phyloP scores from a whole-genome alignment of 2,329 filamentous ascomycete genomes.

The Epichloe typhina region DNA sequence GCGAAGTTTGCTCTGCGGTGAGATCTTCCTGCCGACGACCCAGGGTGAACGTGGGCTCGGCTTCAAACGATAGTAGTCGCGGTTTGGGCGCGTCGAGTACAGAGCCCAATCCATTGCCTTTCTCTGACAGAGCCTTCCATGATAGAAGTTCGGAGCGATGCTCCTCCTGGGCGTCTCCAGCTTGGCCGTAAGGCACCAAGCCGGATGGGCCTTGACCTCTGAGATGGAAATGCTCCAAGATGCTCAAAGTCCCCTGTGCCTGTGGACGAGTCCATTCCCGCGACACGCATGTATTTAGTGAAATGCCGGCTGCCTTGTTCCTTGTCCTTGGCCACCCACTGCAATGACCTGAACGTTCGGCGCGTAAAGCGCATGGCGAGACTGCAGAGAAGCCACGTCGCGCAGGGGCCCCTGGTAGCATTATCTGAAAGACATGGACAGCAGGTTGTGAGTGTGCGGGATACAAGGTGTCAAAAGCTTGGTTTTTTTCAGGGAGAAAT shows the following conservation, averaged over 20 bases:
- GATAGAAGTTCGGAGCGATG: constrained; percentile 20
- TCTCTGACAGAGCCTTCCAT: constrained; percentile 19
- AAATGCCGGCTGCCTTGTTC: neutral
- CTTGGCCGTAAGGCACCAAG: constrained; percentile 19
- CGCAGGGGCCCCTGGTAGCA: neutral
- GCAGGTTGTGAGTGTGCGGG: neutral
- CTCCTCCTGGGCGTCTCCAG: constrained; percentile 19
- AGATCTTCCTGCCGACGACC: constrained; percentile 62
- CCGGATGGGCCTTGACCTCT: constrained; percentile 8
- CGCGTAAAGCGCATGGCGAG: neutral
- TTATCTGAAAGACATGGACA: constrained; percentile 2
- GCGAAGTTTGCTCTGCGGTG: constrained; percentile 28
- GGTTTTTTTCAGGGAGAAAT: no score
- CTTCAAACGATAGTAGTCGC: constrained; percentile 69
- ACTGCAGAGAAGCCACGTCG: neutral
- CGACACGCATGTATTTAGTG: no score
- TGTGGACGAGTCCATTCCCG: neutral
- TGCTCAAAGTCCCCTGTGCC: neutral
- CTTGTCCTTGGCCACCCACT: neutral
- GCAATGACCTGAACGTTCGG: neutral
- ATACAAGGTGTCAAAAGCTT: no score
- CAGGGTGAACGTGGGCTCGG: constrained; percentile 74
- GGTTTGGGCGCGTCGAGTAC: constrained; percentile 38
- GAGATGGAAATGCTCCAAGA: constrained; percentile 21
- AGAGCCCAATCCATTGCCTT: constrained; percentile 12